phyloP scores from a whole-genome alignment of 345 rosid genomes.

The Raphanus raphanistrum region DNA sequence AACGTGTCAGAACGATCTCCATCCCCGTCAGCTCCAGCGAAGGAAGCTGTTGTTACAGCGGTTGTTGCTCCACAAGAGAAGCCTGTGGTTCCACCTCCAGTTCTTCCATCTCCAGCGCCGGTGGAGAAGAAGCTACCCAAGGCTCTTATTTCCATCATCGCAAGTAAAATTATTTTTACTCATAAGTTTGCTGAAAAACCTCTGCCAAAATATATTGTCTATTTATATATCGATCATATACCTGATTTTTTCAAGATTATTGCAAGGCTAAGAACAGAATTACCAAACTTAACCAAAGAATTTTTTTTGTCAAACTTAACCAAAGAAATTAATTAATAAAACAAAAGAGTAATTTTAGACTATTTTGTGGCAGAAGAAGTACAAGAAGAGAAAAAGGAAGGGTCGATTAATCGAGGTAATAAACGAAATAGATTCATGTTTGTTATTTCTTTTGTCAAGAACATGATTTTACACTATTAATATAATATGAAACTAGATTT shows the following conservation, averaged over 20 bases:
- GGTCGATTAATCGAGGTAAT: constrained; percentile 37
- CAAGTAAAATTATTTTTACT: constrained; percentile 6
- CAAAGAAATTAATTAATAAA: neutral
- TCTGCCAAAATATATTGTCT: neutral
- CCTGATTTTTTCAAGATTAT: neutral
- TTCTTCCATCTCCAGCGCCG: constrained; percentile 26
- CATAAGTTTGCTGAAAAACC: neutral
- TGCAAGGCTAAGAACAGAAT: neutral
- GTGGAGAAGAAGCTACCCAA: constrained; percentile 32
- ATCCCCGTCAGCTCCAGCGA: constrained; percentile 10
- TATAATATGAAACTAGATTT: constrained; percentile 14
- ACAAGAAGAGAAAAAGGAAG: constrained; percentile 34
- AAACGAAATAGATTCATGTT: neutral
- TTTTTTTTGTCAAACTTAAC: too few species aligned
- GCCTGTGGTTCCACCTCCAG: constrained; percentile 21
- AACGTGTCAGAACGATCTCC: constrained; percentile 26
- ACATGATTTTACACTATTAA: neutral
- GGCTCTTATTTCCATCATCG: constrained; percentile 24
- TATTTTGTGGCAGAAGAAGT: constrained; percentile 30
- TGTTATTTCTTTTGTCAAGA: neutral
- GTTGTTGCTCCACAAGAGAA: constrained; percentile 29
- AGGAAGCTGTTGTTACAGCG: constrained; percentile 5
- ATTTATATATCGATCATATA: neutral
- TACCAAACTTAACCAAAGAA: neutral
- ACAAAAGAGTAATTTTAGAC: neutral